Evolutionary conservation across 306 rosid genomes (phyloP).

Genomic region (Datisca glomerata): DNA sequence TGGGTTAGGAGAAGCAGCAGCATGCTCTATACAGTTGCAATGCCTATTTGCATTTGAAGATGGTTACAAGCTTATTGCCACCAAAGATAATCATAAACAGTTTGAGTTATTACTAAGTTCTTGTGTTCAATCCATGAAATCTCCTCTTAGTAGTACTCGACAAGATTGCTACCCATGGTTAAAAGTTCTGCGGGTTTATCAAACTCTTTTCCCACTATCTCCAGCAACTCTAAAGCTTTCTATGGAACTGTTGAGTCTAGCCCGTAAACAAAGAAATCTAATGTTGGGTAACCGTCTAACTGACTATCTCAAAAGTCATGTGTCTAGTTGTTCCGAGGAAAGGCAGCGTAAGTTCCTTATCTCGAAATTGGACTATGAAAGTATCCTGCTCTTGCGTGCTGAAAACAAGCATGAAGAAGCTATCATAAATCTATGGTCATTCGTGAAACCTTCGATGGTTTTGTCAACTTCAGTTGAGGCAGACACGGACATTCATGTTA

Average conservation of each 20-base stretch:
- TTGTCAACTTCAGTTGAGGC: slow-evolving; percentile 36
- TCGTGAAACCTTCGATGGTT: slow-evolving; percentile 47
- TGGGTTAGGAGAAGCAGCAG: slow-evolving; percentile 79
- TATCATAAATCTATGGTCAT: slow-evolving; percentile 72
- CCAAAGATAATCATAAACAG: slow-evolving; percentile 32
- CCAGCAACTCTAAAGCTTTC: slow-evolving; percentile 49
- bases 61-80: slow-evolving; percentile 48
- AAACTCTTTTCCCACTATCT: slow-evolving; percentile 53
- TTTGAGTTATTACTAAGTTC: slow-evolving; percentile 44
- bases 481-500: slow-evolving; percentile 38
- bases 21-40: slow-evolving; percentile 65
- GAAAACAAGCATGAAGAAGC: slow-evolving; percentile 85
- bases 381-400: slow-evolving; percentile 59
- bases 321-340: slow-evolving; percentile 40
- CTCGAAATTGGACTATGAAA: slow-evolving; percentile 73
- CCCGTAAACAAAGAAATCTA: slow-evolving; percentile 63
- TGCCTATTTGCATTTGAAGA: slow-evolving; percentile 73
- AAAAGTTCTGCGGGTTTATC: slow-evolving; percentile 80
- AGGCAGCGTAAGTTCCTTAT: slow-evolving; percentile 30
- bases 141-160: slow-evolving; percentile 43
- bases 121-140: slow-evolving; percentile 42
- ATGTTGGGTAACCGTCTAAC: slow-evolving; percentile 62
- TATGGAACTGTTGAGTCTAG: slow-evolving; percentile 61
- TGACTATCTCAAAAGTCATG: slow-evolving; percentile 39
- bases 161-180: slow-evolving; percentile 87